Percentiles rank a stretch among this genome's conserved stretches.
phyloP scores from a whole-genome alignment of 129 eudicot species.

The Logfia minima region DNA sequence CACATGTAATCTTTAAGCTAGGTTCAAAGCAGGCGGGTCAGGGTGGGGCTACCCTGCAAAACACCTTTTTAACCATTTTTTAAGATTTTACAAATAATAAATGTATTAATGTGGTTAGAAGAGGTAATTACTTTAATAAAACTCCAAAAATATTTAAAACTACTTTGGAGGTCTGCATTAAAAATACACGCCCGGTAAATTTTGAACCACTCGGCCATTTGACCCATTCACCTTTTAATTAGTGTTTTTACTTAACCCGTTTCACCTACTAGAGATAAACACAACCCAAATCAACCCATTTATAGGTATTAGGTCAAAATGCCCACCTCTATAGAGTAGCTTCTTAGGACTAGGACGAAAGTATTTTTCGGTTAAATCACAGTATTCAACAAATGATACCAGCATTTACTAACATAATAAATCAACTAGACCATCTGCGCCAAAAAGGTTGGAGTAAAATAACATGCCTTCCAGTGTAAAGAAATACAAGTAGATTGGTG shows the following conservation, averaged over 20 bases:
- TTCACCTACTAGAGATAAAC: background rate
- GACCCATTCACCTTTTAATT: background rate
- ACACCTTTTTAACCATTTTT: background rate
- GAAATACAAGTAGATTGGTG: slow-evolving; percentile 83
- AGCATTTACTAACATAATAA: background rate
- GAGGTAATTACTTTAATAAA: background rate
- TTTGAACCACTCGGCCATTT: background rate
- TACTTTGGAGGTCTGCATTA: background rate
- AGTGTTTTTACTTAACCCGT: background rate
- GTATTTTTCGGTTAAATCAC: no score
- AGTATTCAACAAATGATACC: background rate
- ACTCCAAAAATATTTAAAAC: background rate
- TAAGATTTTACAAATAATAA: no score
- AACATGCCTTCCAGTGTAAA: slow-evolving; percentile 84
- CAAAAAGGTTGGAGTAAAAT: background rate
- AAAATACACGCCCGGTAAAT: background rate
- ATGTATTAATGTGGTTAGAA: background rate
- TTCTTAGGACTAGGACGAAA: background rate
- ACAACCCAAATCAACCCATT: background rate
- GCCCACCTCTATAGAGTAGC: background rate
- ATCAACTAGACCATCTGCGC: background rate
- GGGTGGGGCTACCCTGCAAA: background rate
- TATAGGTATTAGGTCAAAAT: no score
- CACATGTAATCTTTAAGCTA: background rate
- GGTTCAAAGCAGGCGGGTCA: background rate